Evolutionary conservation across 2,329 filamentous ascomycete species (phyloP).

Genomic region (Penicillium sp.): DNA sequence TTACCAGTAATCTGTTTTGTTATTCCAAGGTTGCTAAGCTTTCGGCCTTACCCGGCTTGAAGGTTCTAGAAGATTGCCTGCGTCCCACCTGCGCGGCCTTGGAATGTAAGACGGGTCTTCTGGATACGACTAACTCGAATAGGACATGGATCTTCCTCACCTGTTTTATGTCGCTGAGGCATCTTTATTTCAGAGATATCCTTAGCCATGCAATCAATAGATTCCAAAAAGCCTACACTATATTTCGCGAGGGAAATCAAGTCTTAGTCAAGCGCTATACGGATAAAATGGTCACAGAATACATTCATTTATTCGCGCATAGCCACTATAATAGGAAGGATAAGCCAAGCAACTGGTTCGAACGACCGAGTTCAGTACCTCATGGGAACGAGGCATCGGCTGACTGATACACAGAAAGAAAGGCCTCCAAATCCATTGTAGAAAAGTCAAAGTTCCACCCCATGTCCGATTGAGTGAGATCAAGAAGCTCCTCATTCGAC

Average conservation of each 20-base stretch:
- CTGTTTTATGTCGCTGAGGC: too few relatives aligned
- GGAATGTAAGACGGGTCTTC: neutral
- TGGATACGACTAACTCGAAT: too few relatives aligned
- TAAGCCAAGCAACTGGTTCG: neutral
- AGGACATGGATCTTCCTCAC: neutral
- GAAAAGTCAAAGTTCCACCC: slow-evolving; percentile 41
- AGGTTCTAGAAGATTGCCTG: neutral
- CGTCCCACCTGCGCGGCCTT: neutral
- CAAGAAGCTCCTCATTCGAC: slow-evolving; percentile 32
- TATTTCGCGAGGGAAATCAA: too few relatives aligned
- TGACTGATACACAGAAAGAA: slow-evolving; percentile 34
- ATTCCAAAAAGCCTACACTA: too few relatives aligned
- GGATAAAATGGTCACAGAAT: too few relatives aligned
- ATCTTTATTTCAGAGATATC: too few relatives aligned
- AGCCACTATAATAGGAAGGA: neutral
- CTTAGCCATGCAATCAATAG: too few relatives aligned
- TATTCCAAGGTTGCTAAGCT: neutral
- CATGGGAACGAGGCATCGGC: slow-evolving; percentile 11
- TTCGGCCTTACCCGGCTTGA: neutral
- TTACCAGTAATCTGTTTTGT: too few relatives aligned
- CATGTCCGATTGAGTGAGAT: slow-evolving; percentile 37
- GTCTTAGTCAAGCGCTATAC: too few relatives aligned
- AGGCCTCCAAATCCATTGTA: slow-evolving; percentile 39
- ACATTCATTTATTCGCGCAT: neutral
- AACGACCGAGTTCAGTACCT: neutral